Conservation (phyloP, 768 basidiomycete species). For the Mycena venus region DNA sequence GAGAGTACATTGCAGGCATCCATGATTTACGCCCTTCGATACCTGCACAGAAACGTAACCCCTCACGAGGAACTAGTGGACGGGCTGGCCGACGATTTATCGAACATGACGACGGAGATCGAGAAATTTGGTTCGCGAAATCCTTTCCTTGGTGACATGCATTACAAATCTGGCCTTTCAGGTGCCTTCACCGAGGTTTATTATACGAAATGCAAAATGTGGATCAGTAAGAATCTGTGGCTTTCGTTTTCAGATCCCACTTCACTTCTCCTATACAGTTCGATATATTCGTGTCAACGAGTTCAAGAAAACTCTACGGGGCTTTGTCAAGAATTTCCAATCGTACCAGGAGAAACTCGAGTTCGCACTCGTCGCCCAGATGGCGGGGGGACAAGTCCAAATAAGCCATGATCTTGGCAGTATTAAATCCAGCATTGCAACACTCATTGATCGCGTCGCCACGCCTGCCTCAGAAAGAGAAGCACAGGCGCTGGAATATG, state of each 20-base stretch:
- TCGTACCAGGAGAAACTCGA: not conserved
- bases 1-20: not conserved
- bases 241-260: not conserved
- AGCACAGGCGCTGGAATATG: not conserved
- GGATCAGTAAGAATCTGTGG: not conserved
- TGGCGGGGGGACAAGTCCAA: not conserved
- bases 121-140: constrained; percentile 17
- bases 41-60: not conserved
- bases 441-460: not conserved
- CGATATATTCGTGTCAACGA: not conserved
- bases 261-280: not conserved
- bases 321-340: not conserved
- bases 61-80: not conserved
- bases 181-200: constrained; percentile 14
- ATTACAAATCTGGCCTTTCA: not conserved
- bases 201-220: constrained; percentile 18
- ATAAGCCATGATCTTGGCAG: not conserved
- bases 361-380: not conserved
- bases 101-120: not conserved
- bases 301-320: not conserved
- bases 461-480: not conserved
- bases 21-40: constrained; percentile 16
- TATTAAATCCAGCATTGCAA: not conserved
- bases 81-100: not conserved
- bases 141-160: not conserved